Percentiles rank a stretch among this genome's conserved stretches.
phyloP scores from a whole-genome alignment of 1,284 basidiomycete species.

The Albatrellus sp. region DNA sequence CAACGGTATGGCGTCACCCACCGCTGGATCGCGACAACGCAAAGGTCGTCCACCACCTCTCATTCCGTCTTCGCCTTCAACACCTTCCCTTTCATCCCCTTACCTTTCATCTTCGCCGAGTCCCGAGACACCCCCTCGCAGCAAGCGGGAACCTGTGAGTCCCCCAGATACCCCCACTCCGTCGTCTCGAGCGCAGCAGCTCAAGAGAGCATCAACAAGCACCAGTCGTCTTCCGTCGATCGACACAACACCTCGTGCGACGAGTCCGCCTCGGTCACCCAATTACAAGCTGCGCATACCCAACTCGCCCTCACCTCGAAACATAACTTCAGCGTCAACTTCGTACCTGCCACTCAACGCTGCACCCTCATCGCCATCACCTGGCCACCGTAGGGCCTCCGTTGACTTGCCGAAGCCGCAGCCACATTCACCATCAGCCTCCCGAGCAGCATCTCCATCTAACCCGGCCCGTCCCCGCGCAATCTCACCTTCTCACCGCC shows the following conservation, averaged over 20 bases:
- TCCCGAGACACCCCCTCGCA: conserved; percentile 31
- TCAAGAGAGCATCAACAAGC: conserved; percentile 14
- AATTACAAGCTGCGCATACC: conserved; percentile 16
- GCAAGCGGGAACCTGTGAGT: conserved; percentile 16
- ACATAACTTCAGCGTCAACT: conserved; percentile 23
- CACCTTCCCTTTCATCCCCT: conserved; percentile 5
- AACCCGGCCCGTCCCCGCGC: conserved; percentile 19
- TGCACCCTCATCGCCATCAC: conserved; percentile 19
- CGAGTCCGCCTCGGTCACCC: conserved; percentile 25
- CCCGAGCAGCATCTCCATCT: conserved; percentile 29
- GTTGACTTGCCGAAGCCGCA: background rate
- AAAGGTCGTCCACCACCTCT: conserved; percentile 9
- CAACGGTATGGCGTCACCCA: background rate
- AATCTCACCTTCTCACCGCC: conserved; percentile 3
- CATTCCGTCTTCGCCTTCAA: conserved; percentile 10
- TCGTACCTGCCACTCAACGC: conserved; percentile 22
- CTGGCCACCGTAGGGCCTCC: conserved; percentile 19
- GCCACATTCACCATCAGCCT: conserved; percentile 10
- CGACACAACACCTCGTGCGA: conserved; percentile 17
- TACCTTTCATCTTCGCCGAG: conserved; percentile 4
- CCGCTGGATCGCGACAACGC: conserved; percentile 3
- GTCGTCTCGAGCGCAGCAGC: conserved; percentile 14
- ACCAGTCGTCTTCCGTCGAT: conserved; percentile 27
- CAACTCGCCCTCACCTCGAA: conserved; percentile 21
- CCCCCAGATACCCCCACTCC: conserved; percentile 28